Conservation (phyloP, 2,329 filamentous ascomycete genomes). For the Trichoderma cornu-damae region DNA sequence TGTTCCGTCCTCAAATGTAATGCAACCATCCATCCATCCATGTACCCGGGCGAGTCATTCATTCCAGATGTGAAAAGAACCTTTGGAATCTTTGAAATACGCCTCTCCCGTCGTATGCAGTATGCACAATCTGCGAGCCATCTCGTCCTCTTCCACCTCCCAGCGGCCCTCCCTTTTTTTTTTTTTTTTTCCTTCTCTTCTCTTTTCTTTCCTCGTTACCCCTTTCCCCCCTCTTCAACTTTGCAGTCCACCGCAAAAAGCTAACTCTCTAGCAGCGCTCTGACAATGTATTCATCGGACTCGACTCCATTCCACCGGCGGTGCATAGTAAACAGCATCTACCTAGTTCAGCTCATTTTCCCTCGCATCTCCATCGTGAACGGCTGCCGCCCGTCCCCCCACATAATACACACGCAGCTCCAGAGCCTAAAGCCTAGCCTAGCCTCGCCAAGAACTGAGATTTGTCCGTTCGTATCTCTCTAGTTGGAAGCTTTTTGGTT, state of each 20-base stretch:
- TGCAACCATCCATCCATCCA: no score
- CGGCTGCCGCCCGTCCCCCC: not conserved
- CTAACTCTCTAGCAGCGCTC: not conserved
- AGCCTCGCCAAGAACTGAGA: not conserved
- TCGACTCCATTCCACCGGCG: conserved; percentile 1
- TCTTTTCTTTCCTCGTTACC: not conserved
- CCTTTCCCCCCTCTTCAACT: not conserved
- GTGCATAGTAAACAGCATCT: not conserved
- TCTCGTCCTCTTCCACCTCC: no score
- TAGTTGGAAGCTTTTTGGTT: not conserved
- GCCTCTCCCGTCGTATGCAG: no score
- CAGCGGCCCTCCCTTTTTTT: not conserved
- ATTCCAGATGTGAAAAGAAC: no score
- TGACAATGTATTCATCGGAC: not conserved
- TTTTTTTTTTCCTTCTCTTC: no score
- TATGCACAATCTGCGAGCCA: no score
- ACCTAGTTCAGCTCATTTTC: not conserved
- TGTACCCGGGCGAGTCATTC: no score
- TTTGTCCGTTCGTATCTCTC: conserved; percentile 4
- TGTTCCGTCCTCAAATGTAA: no score
- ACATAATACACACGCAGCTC: not conserved
- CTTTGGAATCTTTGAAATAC: no score
- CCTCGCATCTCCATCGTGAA: not conserved
- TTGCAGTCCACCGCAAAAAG: not conserved
- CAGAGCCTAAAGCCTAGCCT: not conserved